Percentiles rank a stretch among this genome's conserved stretches.
These are phyloP conservation scores for Avena insularis DNA, from an alignment of 176 grass and related monocot species.

Conservation along the genomic window DNA sequence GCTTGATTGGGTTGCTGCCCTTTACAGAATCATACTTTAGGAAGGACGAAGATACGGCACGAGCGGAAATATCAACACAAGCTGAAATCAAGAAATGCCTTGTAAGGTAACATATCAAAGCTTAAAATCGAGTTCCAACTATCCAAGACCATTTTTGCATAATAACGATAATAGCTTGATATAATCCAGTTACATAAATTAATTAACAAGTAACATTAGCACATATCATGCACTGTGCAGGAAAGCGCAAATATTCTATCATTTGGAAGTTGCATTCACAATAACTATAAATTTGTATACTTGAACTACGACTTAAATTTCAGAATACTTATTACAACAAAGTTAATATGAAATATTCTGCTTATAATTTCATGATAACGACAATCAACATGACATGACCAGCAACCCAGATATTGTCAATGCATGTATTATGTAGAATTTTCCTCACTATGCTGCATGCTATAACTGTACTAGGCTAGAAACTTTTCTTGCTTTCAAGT, in stretches of 20 bases:
- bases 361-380: neutral
- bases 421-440: neutral
- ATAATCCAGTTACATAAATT: neutral
- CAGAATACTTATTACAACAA: constrained; percentile 10
- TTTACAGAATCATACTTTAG: constrained; percentile 40
- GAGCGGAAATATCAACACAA: neutral
- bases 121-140: constrained; percentile 9
- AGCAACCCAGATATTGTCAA: neutral
- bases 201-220: constrained; percentile 16
- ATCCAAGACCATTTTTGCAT: neutral
- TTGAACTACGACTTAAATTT: neutral
- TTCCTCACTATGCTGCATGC: neutral
- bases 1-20: constrained; percentile 40
- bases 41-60: neutral
- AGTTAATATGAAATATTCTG: neutral
- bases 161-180: neutral
- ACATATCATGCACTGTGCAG: neutral
- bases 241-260: neutral
- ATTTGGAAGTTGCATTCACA: neutral
- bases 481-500: neutral
- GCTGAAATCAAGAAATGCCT: constrained; percentile 51
- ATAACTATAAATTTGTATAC: constrained; percentile 21
- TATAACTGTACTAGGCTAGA: neutral
- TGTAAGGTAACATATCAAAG: constrained; percentile 20
- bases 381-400: neutral